Evolutionary conservation across 371 early-diverging fungal genomes (phyloP).

Genomic region (Cladochytrium tenue): DNA sequence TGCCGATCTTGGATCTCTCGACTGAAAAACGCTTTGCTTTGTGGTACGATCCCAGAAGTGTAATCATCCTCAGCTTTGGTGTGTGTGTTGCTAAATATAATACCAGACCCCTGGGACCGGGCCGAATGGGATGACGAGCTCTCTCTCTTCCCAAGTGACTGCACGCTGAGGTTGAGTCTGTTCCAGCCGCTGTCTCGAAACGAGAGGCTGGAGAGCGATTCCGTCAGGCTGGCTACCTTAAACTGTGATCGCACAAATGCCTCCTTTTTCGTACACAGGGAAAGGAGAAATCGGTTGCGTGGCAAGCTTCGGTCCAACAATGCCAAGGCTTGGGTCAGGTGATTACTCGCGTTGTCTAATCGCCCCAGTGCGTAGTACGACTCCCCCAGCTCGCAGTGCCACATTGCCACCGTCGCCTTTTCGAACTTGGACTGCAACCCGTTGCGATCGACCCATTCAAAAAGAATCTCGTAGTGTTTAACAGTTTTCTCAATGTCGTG

Average conservation of each 20-base stretch:
- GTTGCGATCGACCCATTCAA: conserved; percentile 21
- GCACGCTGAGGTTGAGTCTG: neutral
- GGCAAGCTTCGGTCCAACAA: conserved; percentile 30
- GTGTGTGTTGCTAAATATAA: neutral
- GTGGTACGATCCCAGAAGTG: neutral
- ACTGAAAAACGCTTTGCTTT: neutral
- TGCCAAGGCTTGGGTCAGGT: conserved; percentile 28
- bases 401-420: conserved; percentile 16
- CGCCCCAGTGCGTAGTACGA: conserved; percentile 33
- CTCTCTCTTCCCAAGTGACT: neutral
- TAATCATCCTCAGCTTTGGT: neutral
- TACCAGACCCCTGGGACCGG: neutral
- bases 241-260: conserved; percentile 3
- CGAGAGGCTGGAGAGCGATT: conserved; percentile 10
- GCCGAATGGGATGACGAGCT: neutral
- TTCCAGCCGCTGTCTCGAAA: conserved; percentile 12
- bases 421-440: neutral
- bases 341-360: conserved; percentile 26
- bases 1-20: too few relatives aligned
- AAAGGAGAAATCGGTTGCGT: conserved; percentile 14
- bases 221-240: neutral
- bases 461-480: conserved; percentile 44
- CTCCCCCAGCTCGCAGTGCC: conserved; percentile 54
- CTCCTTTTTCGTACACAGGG: conserved; percentile 21
- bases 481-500: conserved; percentile 39